These are phyloP conservation scores for Tricholomella constricta DNA, from an alignment of 768 basidiomycete species.

Conservation along the genomic window DNA sequence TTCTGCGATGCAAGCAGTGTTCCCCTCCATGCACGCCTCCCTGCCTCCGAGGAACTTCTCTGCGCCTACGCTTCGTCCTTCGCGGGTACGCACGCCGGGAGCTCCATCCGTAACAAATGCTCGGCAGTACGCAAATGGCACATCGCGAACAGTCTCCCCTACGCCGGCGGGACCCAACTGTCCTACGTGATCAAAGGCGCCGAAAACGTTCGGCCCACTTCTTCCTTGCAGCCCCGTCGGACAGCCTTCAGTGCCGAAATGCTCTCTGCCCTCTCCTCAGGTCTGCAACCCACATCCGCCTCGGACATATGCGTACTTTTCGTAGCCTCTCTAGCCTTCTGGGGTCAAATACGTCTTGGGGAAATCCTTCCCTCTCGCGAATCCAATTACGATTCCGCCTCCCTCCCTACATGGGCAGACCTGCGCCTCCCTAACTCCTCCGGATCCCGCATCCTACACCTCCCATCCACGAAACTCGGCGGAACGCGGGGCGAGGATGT, in stretches of 20 bases:
- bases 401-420: slow-evolving; percentile 7
- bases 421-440: background rate
- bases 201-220: slow-evolving; percentile 25
- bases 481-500: slow-evolving; percentile 19
- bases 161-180: slow-evolving; percentile 20
- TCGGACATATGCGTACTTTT: slow-evolving; percentile 24
- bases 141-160: slow-evolving; percentile 22
- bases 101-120: slow-evolving; percentile 22
- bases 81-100: slow-evolving; percentile 19
- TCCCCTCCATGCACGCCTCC: slow-evolving; percentile 14
- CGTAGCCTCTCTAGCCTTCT: slow-evolving; percentile 28
- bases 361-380: slow-evolving; percentile 25
- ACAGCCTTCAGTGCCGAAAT: too few relatives aligned
- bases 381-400: background rate
- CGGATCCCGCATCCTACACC: slow-evolving; percentile 18
- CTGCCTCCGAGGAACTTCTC: slow-evolving; percentile 26
- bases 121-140: slow-evolving; percentile 37
- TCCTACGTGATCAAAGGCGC: slow-evolving; percentile 26
- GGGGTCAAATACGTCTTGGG: slow-evolving; percentile 33
- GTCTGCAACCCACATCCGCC: too few relatives aligned
- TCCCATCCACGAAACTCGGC: slow-evolving; percentile 28
- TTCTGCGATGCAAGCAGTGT: slow-evolving; percentile 21
- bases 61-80: slow-evolving; percentile 29
- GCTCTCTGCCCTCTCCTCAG: background rate
- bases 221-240: too few relatives aligned